Evolutionary conservation across 164 flowering plant genomes (phyloP).

Genomic region (Dillenia suffruticosa): DNA sequence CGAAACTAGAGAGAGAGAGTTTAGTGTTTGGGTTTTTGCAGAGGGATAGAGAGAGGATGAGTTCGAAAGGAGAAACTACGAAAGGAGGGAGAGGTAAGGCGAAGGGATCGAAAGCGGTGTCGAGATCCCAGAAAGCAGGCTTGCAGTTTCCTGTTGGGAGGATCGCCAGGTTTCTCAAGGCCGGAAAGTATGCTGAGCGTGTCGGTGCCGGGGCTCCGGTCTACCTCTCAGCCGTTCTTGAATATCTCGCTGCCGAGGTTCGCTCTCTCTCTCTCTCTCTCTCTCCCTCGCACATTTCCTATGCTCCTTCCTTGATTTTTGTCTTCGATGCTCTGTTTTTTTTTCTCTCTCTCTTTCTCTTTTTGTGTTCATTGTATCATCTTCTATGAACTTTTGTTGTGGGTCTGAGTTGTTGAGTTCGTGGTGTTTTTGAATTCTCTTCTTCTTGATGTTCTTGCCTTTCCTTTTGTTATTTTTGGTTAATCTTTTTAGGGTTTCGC

Average conservation of each 20-base stretch:
- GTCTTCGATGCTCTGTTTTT: too few relatives aligned
- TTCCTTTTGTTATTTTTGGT: too few relatives aligned
- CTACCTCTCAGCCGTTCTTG: constrained; percentile 59
- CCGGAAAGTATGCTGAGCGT: constrained; percentile 61
- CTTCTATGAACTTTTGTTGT: too few relatives aligned
- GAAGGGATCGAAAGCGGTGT: constrained; percentile 42
- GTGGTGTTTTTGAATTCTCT: too few relatives aligned
- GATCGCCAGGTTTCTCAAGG: constrained; percentile 52
- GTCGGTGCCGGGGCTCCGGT: constrained; percentile 61
- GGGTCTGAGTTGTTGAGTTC: too few relatives aligned
- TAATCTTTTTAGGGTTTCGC: too few relatives aligned
- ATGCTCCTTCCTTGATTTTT: too few relatives aligned
- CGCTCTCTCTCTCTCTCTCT: neutral
- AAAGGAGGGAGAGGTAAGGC: constrained; percentile 54
- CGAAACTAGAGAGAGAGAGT: too few relatives aligned
- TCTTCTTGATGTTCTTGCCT: too few relatives aligned
- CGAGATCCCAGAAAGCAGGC: constrained; percentile 50
- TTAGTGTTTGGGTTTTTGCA: constrained; percentile 14
- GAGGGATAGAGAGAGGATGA: constrained; percentile 17
- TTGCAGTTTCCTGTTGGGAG: constrained; percentile 58
- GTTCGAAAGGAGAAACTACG: constrained; percentile 19
- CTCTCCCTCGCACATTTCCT: too few relatives aligned
- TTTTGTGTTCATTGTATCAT: too few relatives aligned
- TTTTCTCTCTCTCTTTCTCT: too few relatives aligned
- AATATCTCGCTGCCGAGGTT: constrained; percentile 60